These are phyloP conservation scores for Oryza nivara DNA, from an alignment of 176 grass and related monocot genomes.

Conservation along the genomic window DNA sequence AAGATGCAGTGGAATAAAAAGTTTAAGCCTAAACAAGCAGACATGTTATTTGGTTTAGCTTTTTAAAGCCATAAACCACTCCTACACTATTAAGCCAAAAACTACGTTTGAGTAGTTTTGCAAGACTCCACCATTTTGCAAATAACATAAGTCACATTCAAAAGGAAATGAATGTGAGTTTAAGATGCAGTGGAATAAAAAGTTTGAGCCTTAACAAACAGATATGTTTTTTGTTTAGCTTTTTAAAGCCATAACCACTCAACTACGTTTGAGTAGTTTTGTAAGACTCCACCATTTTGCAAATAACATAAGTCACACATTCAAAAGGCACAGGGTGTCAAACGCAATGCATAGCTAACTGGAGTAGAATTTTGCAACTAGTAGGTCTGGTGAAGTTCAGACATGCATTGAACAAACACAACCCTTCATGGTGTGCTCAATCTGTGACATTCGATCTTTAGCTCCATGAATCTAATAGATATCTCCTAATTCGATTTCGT, in stretches of 20 bases:
- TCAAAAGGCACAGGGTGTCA: background rate
- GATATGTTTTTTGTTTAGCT: no score
- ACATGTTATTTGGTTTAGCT: no score
- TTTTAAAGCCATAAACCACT: no score
- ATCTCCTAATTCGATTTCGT: constrained; percentile 1
- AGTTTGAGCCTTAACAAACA: no score
- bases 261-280: no score
- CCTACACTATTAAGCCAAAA: no score
- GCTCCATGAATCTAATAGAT: constrained; percentile 4
- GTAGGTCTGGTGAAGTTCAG: background rate
- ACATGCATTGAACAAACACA: constrained; percentile 22
- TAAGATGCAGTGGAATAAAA: no score
- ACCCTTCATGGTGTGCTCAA: background rate
- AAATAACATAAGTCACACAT: background rate
- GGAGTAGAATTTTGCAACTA: background rate
- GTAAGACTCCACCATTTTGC: background rate
- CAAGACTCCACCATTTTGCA: no score
- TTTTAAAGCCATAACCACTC: no score
- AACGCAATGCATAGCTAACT: background rate
- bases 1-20: background rate
- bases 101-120: no score
- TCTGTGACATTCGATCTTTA: background rate
- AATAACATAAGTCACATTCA: no score
- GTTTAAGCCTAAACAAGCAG: no score
- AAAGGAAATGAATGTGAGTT: background rate